Base-by-base conservation (phyloP, 805 yeast species). In the Myxozyma neotropica region DNA sequence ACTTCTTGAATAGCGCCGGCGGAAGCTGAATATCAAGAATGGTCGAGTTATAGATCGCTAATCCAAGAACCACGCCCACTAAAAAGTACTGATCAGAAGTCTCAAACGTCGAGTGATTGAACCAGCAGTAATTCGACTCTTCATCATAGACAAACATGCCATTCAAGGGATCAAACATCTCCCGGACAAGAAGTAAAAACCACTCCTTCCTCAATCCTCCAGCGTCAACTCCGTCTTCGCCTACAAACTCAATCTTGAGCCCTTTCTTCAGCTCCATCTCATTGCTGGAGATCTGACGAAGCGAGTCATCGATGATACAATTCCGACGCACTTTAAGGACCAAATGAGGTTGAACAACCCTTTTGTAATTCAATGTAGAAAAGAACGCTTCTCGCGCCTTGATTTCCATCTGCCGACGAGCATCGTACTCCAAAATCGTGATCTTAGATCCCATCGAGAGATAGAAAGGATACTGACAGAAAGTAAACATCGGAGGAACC, bases 151-250 rank as follows among this genome's bases (percentile, higher is more conserved):
- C 70, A 61, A 94, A 85, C 72, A 91, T 78, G 0, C 89, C 90
- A 33, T 84, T 81, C 48, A 77, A 76, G 1, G 91, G 87, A 68
- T 81, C 81, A 70, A 92, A 88, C 1, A 93, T 72, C 26, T 86
- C 86, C 58, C 81, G 82, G 1, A 88, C 84, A 40, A 94, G 75
- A 40, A 92, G 73, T 49, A 84, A 77, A 72, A 94, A 92, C 99
- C 99, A 93, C 69, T 93, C 99, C 69, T 91, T 92, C 68, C 87
- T 83, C 59, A 93, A 78, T 0, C 99, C 99, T 1, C 99, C 98
- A 0, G 91, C 97, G 75, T 93, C 99, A 23, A 93, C 82, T 0
- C 98, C 99, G 0, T 92, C 95, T 70, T 93, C 99, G 59, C 85
- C 85, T 3, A 86, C 75, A 71, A 94, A 93, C 67, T 88, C 92